Base-by-base conservation (phyloP, 1,139 yeast species). In the Torulaspora pretoriensis region DNA sequence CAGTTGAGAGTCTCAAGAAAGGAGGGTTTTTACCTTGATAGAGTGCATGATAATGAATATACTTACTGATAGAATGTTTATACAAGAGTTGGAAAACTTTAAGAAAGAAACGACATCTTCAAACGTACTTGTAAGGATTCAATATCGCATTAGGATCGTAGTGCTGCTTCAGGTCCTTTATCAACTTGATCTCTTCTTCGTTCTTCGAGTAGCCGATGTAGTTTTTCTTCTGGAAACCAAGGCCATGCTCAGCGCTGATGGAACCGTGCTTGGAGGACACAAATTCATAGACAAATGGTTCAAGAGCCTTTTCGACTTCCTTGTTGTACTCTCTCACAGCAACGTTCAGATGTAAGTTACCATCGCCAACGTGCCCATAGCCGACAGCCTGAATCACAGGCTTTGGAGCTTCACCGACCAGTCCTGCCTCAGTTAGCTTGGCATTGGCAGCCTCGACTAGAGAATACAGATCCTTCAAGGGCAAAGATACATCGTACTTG, bases 361-460 rank as follows among this genome's bases (percentile, higher is more conserved):
- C 97, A 63, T 90, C 98, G 47, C 98, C 98, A 60, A 90, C 75
- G 61, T 90, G 98, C 19, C 98, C 98, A 59, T 90, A 92, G 1
- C 97, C 98, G 52, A 89, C 80, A 3, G 94, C 95, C 48, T 80
- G 83, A 39, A 87, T 81, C 4, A 85, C 97, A 3, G 97, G 96
- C 32, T 53, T 57, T 17, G 50, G 47, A 2, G 70, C 74, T 49
- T 83, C 92, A 46, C 85, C 88, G 17, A 83, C 71, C 38, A 90
- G 69, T 1, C 78, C 81, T 19, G 77, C 75, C 22, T 72, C 77
- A 2, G 54, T 65, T 50, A 92, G 72, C 56, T 77, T 75, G 38
- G 68, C 78, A 54, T 81, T 77, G 16, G 80, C 80, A 9, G 83
- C 95, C 44, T 80, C 84, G 16, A 90, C 96, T 44, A 92, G 71